A percentile compares a stretch with the other conserved stretches of the same genome.
Evolutionary conservation across 2,329 filamentous ascomycete genomes (phyloP).

Genomic region (Aspergillus udagawae): DNA sequence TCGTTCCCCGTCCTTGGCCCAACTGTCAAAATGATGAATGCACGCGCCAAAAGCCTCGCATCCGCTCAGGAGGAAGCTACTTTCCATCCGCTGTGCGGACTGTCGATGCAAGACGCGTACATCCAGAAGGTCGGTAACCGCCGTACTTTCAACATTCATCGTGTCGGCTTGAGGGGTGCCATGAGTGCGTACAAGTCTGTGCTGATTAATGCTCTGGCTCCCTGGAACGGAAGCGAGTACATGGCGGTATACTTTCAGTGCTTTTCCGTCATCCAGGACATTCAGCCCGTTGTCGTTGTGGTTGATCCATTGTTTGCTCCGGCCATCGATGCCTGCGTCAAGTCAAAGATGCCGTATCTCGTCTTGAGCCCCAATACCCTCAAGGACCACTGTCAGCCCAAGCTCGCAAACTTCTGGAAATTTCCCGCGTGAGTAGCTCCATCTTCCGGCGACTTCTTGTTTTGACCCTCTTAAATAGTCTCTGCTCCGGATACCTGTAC

Average conservation of each 20-base stretch:
- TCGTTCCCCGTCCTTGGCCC: slow-evolving; percentile 32
- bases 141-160: slow-evolving; percentile 8
- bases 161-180: slow-evolving; percentile 26
- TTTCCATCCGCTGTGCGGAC: slow-evolving; percentile 25
- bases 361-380: slow-evolving; percentile 43
- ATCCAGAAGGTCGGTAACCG: background rate
- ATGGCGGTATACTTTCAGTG: slow-evolving; percentile 34
- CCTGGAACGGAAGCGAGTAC: slow-evolving; percentile 35
- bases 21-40: slow-evolving; percentile 19
- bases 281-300: slow-evolving; percentile 35
- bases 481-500: slow-evolving; percentile 39
- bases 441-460: background rate
- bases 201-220: slow-evolving; percentile 8
- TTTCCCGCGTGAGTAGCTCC: slow-evolving; percentile 12
- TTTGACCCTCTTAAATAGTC: slow-evolving; percentile 17
- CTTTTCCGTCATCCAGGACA: slow-evolving; percentile 27
- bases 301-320: slow-evolving; percentile 40
- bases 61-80: slow-evolving; percentile 4
- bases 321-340: slow-evolving; percentile 38
- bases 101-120: slow-evolving; percentile 16
- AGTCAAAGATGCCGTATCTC: slow-evolving; percentile 28
- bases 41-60: slow-evolving; percentile 6
- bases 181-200: slow-evolving; percentile 17
- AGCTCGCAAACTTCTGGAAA: slow-evolving; percentile 27
- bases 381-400: slow-evolving; percentile 38